These are phyloP conservation scores for Boletus reticulatus DNA, from an alignment of 768 basidiomycete genomes.

Conservation along the genomic window DNA sequence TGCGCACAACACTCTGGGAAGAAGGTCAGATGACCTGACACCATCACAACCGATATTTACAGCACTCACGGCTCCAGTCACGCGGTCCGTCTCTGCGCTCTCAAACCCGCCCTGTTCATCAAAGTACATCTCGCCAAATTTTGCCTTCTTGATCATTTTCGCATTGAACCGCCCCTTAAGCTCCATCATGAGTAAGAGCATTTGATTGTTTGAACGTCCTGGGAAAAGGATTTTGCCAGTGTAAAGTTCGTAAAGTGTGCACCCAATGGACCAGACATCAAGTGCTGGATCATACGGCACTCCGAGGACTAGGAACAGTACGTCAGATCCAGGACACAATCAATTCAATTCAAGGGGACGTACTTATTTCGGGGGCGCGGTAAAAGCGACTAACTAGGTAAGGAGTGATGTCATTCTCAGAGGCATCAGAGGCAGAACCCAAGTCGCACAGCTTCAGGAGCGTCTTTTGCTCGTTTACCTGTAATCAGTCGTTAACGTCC, in stretches of 20 bases:
- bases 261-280: slow-evolving; percentile 97
- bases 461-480: slow-evolving; percentile 97
- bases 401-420: slow-evolving; percentile 96
- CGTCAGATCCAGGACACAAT: slow-evolving; percentile 13
- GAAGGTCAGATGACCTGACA: slow-evolving; percentile 19
- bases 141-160: slow-evolving; percentile 92
- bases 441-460: slow-evolving; percentile 93
- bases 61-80: slow-evolving; percentile 74
- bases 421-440: slow-evolving; percentile 93
- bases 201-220: slow-evolving; percentile 95
- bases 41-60: slow-evolving; percentile 1
- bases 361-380: slow-evolving; percentile 98
- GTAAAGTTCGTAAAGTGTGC: slow-evolving; percentile 94
- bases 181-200: slow-evolving; percentile 98
- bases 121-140: slow-evolving; percentile 90
- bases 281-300: slow-evolving; percentile 91
- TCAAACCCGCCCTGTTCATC: slow-evolving; percentile 89
- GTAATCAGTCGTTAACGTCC: slow-evolving; percentile 8
- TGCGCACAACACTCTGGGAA: slow-evolving; percentile 73
- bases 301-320: slow-evolving; percentile 69
- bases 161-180: slow-evolving; percentile 90
- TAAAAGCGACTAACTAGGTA: slow-evolving; percentile 98
- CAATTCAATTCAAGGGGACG: slow-evolving; percentile 27
- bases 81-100: slow-evolving; percentile 79
- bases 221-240: slow-evolving; percentile 98